Base-by-base conservation (phyloP, 1,139 yeast genomes). In the Protomyces inundatus region DNA sequence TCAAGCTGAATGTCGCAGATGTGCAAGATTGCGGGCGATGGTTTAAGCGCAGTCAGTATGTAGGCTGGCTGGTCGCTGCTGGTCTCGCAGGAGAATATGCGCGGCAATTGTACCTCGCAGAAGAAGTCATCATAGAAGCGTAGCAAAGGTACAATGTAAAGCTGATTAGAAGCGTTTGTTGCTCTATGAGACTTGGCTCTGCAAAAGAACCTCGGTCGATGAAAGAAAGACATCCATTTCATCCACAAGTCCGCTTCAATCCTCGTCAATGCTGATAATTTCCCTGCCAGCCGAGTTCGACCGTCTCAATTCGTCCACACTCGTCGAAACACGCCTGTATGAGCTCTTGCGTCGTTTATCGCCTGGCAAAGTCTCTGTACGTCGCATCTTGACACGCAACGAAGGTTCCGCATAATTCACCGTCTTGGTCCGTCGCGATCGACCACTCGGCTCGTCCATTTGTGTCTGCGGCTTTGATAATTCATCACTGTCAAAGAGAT, bases 401-500 rank as follows among this genome's bases (percentile, higher is more conserved):
- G 91, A 84, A 0, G 93, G 89, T 40, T 85, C 80, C 14, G 84
- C 84, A 71, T 88, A 89, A 71, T 84, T 84, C 5, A 88, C 83
- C 7, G 81, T 79, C 68, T 80, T 81, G 51, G 82, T 73, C 67
- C 83, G 74, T 65, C 80, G 73, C 34, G 74, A 65, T 30, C 67
- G 54, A 16, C 64, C 50, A 5, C 23, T 16, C 34, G 46, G 9
- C 37, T 37, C 54, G 6, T 48, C 55, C 4, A 30, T 33, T 4
- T 9, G 9, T 12, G 16, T 6, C 35, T 50, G 32, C 23, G 23
- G 23, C 2, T 23, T 23, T 23, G 23, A 23, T 23, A 23, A 23
- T 6, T 33, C 55, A 30, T 37, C 48, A 2, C 12, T 30, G 5
- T 42, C 48, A 10, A 7, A n/a, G 14, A 37, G 51, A 7, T 6